phyloP scores from a whole-genome alignment of 2,329 filamentous ascomycete genomes.

The Neonectria magnoliae region DNA sequence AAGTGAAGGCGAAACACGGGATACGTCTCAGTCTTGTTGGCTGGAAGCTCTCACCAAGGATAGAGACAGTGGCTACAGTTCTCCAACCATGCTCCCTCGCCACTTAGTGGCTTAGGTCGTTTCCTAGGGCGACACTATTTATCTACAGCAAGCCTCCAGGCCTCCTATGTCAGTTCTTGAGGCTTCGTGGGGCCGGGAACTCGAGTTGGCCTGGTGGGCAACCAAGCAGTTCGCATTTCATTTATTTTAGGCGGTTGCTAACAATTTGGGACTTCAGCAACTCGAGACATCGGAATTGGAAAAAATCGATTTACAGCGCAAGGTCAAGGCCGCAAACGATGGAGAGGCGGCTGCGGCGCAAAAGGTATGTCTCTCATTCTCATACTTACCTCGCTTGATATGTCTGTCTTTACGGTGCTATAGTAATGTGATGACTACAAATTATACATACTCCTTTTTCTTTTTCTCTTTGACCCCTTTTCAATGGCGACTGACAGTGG shows the following conservation, averaged over 20 bases:
- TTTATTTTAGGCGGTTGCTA: slow-evolving; percentile 19
- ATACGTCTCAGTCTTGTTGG: neutral
- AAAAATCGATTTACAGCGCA: slow-evolving; percentile 64
- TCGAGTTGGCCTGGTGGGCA: neutral
- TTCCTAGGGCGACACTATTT: neutral
- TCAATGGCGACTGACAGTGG: slow-evolving; percentile 20
- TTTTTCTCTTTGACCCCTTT: neutral
- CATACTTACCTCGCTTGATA: neutral
- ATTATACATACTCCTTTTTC: neutral
- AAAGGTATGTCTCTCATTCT: slow-evolving; percentile 57
- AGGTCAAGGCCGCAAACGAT: slow-evolving; percentile 62
- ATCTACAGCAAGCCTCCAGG: neutral
- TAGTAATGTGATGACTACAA: neutral
- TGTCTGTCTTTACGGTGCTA: neutral
- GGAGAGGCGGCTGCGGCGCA: slow-evolving; percentile 60
- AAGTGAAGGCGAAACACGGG: neutral
- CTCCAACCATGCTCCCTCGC: neutral
- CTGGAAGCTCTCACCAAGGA: neutral
- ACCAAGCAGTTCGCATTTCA: neutral
- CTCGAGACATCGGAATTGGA: slow-evolving; percentile 67
- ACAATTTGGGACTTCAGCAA: slow-evolving; percentile 55
- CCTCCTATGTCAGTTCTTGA: no score
- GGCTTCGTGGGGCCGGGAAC: neutral
- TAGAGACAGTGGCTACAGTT: neutral
- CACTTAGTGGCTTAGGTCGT: neutral